Evolutionary conservation across 2,329 filamentous ascomycete species (phyloP), one percentile per base, ranked within the genome.

Genomic region (Colletotrichum gloeosporioides): DNA sequence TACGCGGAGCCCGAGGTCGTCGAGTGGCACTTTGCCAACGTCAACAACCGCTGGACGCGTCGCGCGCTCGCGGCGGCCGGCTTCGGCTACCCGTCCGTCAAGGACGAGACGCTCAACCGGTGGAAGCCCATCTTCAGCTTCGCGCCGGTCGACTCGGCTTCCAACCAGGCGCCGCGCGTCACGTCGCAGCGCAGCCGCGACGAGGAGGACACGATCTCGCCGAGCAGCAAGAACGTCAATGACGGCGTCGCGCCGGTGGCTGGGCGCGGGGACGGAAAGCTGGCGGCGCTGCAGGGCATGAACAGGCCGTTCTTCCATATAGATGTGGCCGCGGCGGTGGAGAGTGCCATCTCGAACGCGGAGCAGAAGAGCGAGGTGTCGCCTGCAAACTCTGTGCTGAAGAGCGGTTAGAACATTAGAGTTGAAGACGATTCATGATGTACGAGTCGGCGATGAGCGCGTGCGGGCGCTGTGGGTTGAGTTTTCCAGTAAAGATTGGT

Each of bases 1-100:
- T 89, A 92, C 79, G 87, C 90, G 1, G 81, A 85, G 5, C 89
- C 89, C 0, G 85, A 87, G 55, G 77, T 80, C 0, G 87, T 89
- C 10, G 87, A 90, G 77, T 89, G 88, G 87, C 89, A 90, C 78
- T 88, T 93, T 78, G 90, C 90, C 2, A 86, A 87, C 55, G 84
- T 92, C 9, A 84, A 84, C 74, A 91, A 91, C 79, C 87, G 88
- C 10, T 93, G 91, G 91, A 88, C 90, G 8, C 87, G 90, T 32
- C 88, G 90, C 5, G 90, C 91, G 1, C 87, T 93, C 0, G 87
- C 89, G 1, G 86, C 86, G 0, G 89, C 89, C 1, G 91, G 91
- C 1, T 93, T 93, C 75, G 91, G 91, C 0, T 88, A 85, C 71
- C 87, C 83, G 1, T 81, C 80, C 0, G 76, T 80, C 12, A 77